A percentile compares a stretch with the other conserved stretches of the same genome.
Conservation (phyloP, 352 stramenopile species). For the Phytophthora pini region DNA sequence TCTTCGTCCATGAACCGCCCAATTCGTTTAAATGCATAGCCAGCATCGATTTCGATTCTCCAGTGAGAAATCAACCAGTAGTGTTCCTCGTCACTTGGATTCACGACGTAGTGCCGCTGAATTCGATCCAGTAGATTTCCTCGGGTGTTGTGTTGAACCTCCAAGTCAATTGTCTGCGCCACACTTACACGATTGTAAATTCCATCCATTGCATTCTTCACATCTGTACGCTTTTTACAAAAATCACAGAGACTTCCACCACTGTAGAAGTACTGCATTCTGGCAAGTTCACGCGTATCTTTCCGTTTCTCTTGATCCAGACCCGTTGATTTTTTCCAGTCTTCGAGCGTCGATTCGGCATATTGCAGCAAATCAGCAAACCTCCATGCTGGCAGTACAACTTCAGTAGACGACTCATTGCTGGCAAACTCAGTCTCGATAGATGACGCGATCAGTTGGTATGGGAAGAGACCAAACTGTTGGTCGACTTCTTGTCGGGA, state of each 20-base stretch:
- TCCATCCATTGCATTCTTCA: constrained; percentile 27
- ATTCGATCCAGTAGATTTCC: constrained; percentile 19
- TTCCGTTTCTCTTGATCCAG: constrained; percentile 8
- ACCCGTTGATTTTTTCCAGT: constrained; percentile 28
- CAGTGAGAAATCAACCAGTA: constrained; percentile 23
- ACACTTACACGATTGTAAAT: constrained; percentile 15
- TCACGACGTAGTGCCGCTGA: constrained; percentile 32
- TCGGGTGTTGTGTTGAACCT: constrained; percentile 5
- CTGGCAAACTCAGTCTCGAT: constrained; percentile 7
- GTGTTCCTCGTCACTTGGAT: constrained; percentile 26
- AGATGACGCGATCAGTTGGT: constrained; percentile 27
- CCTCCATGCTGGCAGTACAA: constrained; percentile 32
- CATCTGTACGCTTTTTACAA: constrained; percentile 12
- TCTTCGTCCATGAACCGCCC: constrained; percentile 21
- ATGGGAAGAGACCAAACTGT: constrained; percentile 19
- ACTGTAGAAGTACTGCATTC: constrained; percentile 37
- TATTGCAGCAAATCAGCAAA: constrained; percentile 28
- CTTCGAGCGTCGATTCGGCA: constrained; percentile 16
- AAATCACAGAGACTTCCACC: constrained; percentile 39
- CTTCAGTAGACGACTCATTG: constrained; percentile 5
- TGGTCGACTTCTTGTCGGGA: constrained; percentile 22
- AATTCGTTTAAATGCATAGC: constrained; percentile 30
- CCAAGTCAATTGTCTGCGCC: constrained; percentile 14
- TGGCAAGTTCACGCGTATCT: constrained; percentile 11
- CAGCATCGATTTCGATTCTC: constrained; percentile 26